A percentile compares a stretch with the other conserved stretches of the same genome.
phyloP scores from a whole-genome alignment of 768 basidiomycete genomes.

The Psilocybe tampanensis region DNA sequence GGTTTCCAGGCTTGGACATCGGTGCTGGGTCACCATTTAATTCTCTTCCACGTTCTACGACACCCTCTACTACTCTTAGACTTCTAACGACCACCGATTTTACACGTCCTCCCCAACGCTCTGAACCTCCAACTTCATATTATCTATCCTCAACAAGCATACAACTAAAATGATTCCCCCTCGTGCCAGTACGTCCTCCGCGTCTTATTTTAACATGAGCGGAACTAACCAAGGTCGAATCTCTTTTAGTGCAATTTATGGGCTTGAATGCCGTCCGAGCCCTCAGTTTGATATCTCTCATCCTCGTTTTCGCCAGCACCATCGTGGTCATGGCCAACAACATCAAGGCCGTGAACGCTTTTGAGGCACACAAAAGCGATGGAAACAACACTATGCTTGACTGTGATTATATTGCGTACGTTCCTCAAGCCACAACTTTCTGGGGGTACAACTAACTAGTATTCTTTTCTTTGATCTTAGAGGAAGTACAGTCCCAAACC shows the following conservation, averaged over 20 bases:
- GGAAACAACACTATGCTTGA: conserved; percentile 42
- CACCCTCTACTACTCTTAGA: neutral
- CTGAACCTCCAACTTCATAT: neutral
- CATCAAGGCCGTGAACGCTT: conserved; percentile 73
- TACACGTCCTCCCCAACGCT: conserved; percentile 2
- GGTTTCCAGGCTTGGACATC: conserved; percentile 20
- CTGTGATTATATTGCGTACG: conserved; percentile 83
- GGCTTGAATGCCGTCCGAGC: conserved; percentile 77
- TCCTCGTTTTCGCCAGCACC: conserved; percentile 80
- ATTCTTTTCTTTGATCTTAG: conserved; percentile 27
- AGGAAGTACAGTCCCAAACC: conserved; percentile 90
- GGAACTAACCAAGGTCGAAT: neutral
- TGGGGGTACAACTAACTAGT: neutral
- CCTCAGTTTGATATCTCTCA: conserved; percentile 75
- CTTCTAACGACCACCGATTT: conserved; percentile 4
- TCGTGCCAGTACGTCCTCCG: conserved; percentile 31
- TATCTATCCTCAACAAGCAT: conserved; percentile 1
- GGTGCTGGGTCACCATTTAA: conserved; percentile 37
- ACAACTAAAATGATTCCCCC: conserved; percentile 30
- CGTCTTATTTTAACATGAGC: neutral
- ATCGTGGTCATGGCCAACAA: conserved; percentile 76
- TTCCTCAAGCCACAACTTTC: conserved; percentile 1
- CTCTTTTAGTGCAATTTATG: conserved; percentile 53
- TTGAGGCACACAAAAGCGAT: conserved; percentile 44
- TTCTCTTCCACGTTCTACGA: conserved; percentile 1